Conservation (phyloP, 345 rosid genomes). For the Hibiscus syriacus region DNA sequence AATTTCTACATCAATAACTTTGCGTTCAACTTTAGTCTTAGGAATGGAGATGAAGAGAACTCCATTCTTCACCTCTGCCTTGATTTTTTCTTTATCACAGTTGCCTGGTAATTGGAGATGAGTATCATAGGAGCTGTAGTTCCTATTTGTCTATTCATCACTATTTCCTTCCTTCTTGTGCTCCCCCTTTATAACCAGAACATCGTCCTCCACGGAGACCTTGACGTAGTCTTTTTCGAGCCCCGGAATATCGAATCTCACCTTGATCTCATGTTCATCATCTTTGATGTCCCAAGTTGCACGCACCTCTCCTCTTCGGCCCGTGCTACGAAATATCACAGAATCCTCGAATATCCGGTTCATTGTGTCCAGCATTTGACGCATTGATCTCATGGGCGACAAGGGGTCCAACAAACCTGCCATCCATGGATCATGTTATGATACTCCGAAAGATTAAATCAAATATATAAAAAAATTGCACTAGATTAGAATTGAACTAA, state of each 20-base stretch:
- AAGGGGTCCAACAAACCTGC: constrained; percentile 49
- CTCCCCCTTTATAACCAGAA: neutral
- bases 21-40: constrained; percentile 49
- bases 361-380: constrained; percentile 73
- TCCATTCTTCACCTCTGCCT: constrained; percentile 68
- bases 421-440: neutral
- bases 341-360: constrained; percentile 60
- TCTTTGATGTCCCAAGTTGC: constrained; percentile 87
- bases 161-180: constrained; percentile 30
- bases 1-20: constrained; percentile 39
- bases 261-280: constrained; percentile 58
- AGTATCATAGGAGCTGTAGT: constrained; percentile 44
- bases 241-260: constrained; percentile 86
- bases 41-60: constrained; percentile 59
- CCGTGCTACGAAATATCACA: constrained; percentile 28
- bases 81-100: constrained; percentile 54
- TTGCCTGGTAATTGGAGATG: constrained; percentile 47
- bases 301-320: too few relatives aligned
- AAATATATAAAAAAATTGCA: too few relatives aligned
- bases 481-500: neutral
- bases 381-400: constrained; percentile 72
- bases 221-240: constrained; percentile 66
- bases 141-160: constrained; percentile 37
- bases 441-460: too few relatives aligned
- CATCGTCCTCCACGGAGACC: constrained; percentile 45